Base-by-base conservation (phyloP, 169 alveolate genomes). In the Theileria luwenshuni region DNA sequence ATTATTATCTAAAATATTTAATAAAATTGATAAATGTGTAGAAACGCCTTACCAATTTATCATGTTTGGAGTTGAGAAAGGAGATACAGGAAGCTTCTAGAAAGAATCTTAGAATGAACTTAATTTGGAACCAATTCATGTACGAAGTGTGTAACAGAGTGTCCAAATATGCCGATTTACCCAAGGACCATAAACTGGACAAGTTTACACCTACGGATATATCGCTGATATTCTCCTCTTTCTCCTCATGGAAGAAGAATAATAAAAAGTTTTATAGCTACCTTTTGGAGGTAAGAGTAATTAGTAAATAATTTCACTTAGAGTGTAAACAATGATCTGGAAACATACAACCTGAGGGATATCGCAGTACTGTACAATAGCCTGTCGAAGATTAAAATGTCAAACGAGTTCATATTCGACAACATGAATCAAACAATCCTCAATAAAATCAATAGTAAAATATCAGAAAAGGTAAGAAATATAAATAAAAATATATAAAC, bases 161-260 rank as follows among this genome's bases (percentile, higher is more conserved):
- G 12, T 2, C 43, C 2, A 64, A 56, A 2, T 30, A 35, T 2
- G 35, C 60, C 1, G 47, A 63, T 25, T 58, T 56, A 21, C 27
- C 72, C 8, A 47, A 52, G 19, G 28, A 15, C 27, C 72, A 60
- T n/a, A 49, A 64, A 41, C 42, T 19, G 13, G 87, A 79, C 33
- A 48, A 33, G 49, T 81, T 81, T 69, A 74, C 84, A 19, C 86
- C 89, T 3, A 81, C 85, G 10, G 89, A 81, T 41, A 81, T 81
- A 27, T 72, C 89, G n/a, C 76, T 81, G 25, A 81, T 81, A 12
- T 61, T 81, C 60, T 38, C 84, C 1, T 73, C 89, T 23, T 81
- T 81, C 41, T 73, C 89, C 21, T 43, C 47, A 0, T 61, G 64
- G 27, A 21, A 76, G 25, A 74, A 49, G 25, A 49, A 58, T 17